Conservation (phyloP, 805 yeast genomes). For the Ogataea salicorniae region DNA sequence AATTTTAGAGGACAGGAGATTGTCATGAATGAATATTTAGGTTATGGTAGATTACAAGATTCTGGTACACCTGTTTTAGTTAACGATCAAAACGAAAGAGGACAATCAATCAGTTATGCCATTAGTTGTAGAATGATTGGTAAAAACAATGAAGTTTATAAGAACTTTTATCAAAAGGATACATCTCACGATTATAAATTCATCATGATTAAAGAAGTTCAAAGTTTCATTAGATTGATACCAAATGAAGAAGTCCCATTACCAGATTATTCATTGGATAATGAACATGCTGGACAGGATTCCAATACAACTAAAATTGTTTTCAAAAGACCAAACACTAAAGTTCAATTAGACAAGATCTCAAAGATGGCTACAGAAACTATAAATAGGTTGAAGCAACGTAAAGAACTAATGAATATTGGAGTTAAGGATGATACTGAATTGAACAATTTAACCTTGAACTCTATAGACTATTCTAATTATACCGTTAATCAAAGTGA, state of each 20-base stretch:
- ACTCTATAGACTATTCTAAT: slow-evolving; percentile 8
- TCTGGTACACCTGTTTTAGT: slow-evolving; percentile 50
- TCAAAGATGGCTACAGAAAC: slow-evolving; percentile 12
- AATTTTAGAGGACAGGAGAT: slow-evolving; percentile 23
- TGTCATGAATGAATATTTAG: slow-evolving; percentile 36
- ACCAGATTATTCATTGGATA: slow-evolving; percentile 11
- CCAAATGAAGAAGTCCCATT: slow-evolving; percentile 16
- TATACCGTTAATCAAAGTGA: slow-evolving; percentile 7
- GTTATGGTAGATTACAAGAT: slow-evolving; percentile 46
- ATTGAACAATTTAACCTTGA: slow-evolving; percentile 14
- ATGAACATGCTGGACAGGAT: not conserved
- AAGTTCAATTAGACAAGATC: slow-evolving; percentile 12
- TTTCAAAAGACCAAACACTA: slow-evolving; percentile 9
- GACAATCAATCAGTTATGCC: slow-evolving; percentile 41
- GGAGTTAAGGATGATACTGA: slow-evolving; percentile 18
- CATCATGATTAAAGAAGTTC: slow-evolving; percentile 18
- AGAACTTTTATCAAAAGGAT: slow-evolving; percentile 5
- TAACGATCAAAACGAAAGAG: slow-evolving; percentile 41
- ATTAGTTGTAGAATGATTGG: slow-evolving; percentile 51
- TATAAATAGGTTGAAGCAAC: slow-evolving; percentile 9
- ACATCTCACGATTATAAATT: slow-evolving; percentile 9
- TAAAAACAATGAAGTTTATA: slow-evolving; percentile 13
- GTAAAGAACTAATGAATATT: slow-evolving; percentile 11
- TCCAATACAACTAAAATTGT: not conserved
- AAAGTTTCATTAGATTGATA: slow-evolving; percentile 16